Percentiles rank a stretch among this genome's conserved stretches.
Evolutionary conservation across 345 rosid species (phyloP).

Genomic region (Eucalyptus tenuipes): DNA sequence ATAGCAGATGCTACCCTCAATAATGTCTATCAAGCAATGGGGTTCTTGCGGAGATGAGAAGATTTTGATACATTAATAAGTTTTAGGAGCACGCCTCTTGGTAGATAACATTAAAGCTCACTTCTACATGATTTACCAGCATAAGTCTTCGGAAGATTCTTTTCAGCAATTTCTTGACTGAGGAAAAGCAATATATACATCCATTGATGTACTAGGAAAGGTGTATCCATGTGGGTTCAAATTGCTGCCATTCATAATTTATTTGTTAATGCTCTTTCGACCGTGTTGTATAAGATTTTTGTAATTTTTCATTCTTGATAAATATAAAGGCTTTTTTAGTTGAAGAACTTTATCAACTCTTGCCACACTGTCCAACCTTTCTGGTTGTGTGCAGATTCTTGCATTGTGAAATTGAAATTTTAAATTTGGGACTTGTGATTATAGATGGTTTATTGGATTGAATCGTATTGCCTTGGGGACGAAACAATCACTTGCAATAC

Average conservation of each 20-base stretch:
- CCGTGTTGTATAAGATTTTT: not conserved
- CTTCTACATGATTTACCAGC: not conserved
- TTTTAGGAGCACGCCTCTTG: not conserved
- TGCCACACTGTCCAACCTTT: not conserved
- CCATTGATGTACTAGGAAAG: not conserved
- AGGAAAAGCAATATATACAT: not conserved
- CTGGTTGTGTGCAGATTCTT: not conserved
- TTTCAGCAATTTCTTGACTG: not conserved
- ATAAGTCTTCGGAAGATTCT: not conserved
- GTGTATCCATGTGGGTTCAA: not conserved
- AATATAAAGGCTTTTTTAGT: not conserved
- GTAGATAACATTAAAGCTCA: not conserved
- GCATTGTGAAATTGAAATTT: not conserved
- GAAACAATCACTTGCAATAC: not conserved
- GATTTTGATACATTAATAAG: not conserved
- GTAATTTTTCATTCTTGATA: not conserved
- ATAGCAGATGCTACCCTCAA: conserved; percentile 50
- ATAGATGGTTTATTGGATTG: not conserved
- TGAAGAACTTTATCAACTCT: not conserved
- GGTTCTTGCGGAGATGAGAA: conserved; percentile 40
- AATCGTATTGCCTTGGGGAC: not conserved
- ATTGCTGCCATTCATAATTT: not conserved
- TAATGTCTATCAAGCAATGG: conserved; percentile 72
- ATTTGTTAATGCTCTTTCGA: not conserved
- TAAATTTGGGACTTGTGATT: not conserved